Evolutionary conservation across 768 basidiomycete genomes (phyloP).

Genomic region (Boletus rubropictus): DNA sequence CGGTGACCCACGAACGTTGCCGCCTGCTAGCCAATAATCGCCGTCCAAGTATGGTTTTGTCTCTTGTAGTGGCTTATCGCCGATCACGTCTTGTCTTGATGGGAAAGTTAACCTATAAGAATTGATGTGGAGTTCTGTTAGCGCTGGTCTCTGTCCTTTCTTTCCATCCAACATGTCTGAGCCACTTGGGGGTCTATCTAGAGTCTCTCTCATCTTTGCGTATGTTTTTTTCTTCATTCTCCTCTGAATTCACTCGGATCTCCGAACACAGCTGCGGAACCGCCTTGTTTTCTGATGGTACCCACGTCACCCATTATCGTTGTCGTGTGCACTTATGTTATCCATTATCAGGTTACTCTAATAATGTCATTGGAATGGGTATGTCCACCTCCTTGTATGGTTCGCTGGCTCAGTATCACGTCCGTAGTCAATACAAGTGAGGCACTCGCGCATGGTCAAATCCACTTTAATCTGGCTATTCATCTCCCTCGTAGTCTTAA

Average conservation of each 20-base stretch:
- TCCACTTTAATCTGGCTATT: not conserved
- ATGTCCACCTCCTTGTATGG: conserved; percentile 24
- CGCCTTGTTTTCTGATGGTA: conserved; percentile 83
- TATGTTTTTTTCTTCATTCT: conserved; percentile 31
- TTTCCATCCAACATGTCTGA: conserved; percentile 17
- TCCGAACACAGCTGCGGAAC: conserved; percentile 63
- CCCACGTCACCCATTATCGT: not conserved
- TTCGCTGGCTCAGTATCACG: not conserved
- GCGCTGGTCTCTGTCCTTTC: not conserved
- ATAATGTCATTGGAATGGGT: conserved; percentile 75
- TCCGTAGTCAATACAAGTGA: conserved; percentile 61
- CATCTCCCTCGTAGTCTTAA: conserved; percentile 47
- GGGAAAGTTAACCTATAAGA: conserved; percentile 9
- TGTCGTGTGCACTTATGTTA: conserved; percentile 1
- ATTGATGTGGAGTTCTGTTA: not conserved
- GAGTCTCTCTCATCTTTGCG: conserved; percentile 84
- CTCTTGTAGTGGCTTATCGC: not conserved
- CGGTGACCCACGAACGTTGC: conserved; percentile 19
- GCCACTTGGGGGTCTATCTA: conserved; percentile 29
- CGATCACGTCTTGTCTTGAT: not conserved
- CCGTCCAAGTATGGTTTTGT: not conserved
- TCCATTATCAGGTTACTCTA: conserved; percentile 59
- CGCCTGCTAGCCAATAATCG: conserved; percentile 9
- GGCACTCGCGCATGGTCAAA: conserved; percentile 16
- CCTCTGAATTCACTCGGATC: not conserved